Conservation (phyloP, 345 rosid genomes). For the Eucalyptus cloeziana region DNA sequence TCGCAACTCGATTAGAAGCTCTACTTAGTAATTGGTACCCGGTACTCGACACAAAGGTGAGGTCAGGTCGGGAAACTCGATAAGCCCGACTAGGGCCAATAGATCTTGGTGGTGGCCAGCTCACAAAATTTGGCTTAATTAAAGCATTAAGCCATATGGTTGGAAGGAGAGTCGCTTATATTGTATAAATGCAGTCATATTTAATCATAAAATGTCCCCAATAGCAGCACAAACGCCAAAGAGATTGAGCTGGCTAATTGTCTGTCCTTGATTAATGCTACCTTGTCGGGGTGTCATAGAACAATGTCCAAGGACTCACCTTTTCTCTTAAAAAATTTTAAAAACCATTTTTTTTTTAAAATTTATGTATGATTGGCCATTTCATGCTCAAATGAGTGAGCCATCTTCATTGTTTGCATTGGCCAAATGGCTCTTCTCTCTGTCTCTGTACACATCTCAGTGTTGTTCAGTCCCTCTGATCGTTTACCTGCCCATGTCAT, state of each 20-base stretch:
- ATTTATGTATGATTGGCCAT: neutral
- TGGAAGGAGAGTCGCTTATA: neutral
- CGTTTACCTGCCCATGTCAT: neutral
- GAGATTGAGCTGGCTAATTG: slow-evolving; percentile 21
- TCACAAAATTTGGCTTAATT: neutral
- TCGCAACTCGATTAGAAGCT: neutral
- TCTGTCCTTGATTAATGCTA: slow-evolving; percentile 20
- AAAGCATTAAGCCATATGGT: neutral
- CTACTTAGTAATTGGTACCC: neutral
- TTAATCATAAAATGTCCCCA: slow-evolving; percentile 2
- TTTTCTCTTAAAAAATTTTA: neutral
- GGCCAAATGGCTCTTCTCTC: neutral
- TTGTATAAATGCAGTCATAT: neutral
- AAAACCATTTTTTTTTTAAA: neutral
- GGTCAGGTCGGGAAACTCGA: neutral
- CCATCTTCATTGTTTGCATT: neutral
- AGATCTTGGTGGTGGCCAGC: neutral
- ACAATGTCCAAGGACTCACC: neutral
- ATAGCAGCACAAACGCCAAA: slow-evolving; percentile 8
- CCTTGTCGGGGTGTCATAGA: slow-evolving; percentile 13
- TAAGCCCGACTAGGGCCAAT: neutral
- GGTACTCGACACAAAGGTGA: neutral
- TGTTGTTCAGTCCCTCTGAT: neutral
- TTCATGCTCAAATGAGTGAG: neutral
- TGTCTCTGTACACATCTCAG: neutral